phyloP scores from a whole-genome alignment of 106 monocot genomes.

The Cymbidium sinense region DNA sequence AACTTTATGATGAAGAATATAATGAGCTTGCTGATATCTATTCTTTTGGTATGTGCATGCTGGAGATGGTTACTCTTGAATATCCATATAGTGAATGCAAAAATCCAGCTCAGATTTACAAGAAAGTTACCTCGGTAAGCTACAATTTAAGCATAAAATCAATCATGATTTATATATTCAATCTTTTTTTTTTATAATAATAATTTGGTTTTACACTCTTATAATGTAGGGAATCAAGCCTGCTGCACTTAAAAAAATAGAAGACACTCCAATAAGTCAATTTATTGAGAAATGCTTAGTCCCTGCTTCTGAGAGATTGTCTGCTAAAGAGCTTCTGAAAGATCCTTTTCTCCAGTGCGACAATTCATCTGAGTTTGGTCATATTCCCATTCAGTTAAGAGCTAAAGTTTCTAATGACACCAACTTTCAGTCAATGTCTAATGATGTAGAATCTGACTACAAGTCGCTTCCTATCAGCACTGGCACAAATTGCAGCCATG shows the following conservation, averaged over 20 bases:
- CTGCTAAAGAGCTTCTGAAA: slow-evolving; percentile 59
- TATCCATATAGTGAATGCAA: slow-evolving; percentile 76
- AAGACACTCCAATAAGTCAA: slow-evolving; percentile 28
- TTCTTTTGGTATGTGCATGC: slow-evolving; percentile 80
- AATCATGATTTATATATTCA: not conserved
- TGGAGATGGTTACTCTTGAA: slow-evolving; percentile 69
- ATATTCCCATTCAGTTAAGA: slow-evolving; percentile 4
- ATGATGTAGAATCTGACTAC: slow-evolving; percentile 30
- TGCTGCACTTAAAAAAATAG: slow-evolving; percentile 50
- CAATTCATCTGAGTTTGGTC: slow-evolving; percentile 10
- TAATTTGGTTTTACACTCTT: not conserved
- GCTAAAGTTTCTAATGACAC: not conserved
- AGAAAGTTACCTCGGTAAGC: slow-evolving; percentile 57
- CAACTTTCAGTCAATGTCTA: not conserved
- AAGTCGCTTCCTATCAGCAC: slow-evolving; percentile 11
- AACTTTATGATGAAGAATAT: slow-evolving; percentile 69
- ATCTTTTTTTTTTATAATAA: not conserved
- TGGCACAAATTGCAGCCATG: slow-evolving; percentile 2
- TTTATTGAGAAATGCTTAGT: slow-evolving; percentile 75
- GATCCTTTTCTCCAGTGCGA: slow-evolving; percentile 50
- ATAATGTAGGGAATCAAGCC: slow-evolving; percentile 52
- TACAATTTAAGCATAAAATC: not conserved
- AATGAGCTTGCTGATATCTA: slow-evolving; percentile 70
- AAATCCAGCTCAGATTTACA: slow-evolving; percentile 77
- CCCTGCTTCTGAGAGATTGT: slow-evolving; percentile 51